Evolutionary conservation across 2,329 filamentous ascomycete species (phyloP), one percentile per base, ranked within the genome.

Genomic region (Ceratocystis cacaofunesta): DNA sequence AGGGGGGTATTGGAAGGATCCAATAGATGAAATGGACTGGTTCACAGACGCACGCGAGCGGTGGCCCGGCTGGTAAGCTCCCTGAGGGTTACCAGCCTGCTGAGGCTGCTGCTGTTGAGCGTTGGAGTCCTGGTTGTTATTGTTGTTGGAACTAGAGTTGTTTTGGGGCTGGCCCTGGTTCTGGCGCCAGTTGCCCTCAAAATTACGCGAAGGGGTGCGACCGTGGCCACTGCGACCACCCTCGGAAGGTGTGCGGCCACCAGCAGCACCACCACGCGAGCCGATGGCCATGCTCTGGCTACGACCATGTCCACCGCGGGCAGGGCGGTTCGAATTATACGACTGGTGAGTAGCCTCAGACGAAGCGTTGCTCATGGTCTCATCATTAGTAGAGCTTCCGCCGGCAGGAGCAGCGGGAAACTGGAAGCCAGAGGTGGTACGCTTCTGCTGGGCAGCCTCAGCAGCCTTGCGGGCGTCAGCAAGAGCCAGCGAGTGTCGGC

Each of bases 401-500:
- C 82, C 79, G 69, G 48, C 48, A 52, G 86, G 81, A 62, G 91
- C 89, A 64, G 87, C 85, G 17, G 94, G 92, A 74, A 99, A 99
- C 74, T 96, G 92, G 77, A 97, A 99, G 66, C 86, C 91, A 69
- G 89, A 91, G 68, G 92, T 91, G 65, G 92, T 95, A 75, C 92
- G 84, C 78, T 96, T 96, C 80, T 96, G 92, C 77, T 99, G 94
- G 61, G 94, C 94, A 69, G 96, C 78, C 75, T 99, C 94, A 66
- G 94, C 94, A 61, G 94, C 94, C 79, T 96, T 97, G 78, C 96
- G 97, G 62, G 94, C 94, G 76, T 99, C 94, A 46, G 92, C 90
- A 69, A 99, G 80, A 69, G 92, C 94, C 69, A 99, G 81, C 22
- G 94, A 99, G 77, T 99, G 94, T 76, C 94, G 87, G 73, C 94